Base-by-base conservation (phyloP, 495 filamentous ascomycete genomes). In the Talaromyces adpressus region DNA sequence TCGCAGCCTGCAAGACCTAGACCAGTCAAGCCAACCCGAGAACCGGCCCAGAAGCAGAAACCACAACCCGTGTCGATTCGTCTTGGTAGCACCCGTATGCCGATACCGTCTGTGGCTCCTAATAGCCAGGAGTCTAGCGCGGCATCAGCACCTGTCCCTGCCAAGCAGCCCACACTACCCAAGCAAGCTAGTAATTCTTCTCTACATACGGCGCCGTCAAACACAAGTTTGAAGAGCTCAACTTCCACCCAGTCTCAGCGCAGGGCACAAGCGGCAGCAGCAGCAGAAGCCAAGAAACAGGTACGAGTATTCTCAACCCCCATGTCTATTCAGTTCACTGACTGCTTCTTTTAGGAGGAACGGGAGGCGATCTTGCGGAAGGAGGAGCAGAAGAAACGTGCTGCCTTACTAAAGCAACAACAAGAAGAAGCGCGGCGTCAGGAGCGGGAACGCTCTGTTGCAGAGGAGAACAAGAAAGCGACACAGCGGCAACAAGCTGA, bases 11-110 rank as follows among this genome's bases (percentile, higher is more conserved):
- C 69, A 84, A 80, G 79, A 71, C 75, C 84, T 63, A 75, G 90
- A 51, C 86, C 90, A 14, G 67, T 84, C 0, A 92, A 87, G 66
- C 90, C 91, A 2, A 84, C 82, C 22, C 91, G 90, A 66, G 89
- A 92, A 59, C 66, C 81, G 2, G 58, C 81, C 5, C 75, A 81
- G 27, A 92, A 91, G 69, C 71, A 84, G 1, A 89, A 88, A 69
- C 90, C 90, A 12, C 88, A 87, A 18, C 90, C 90, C 2, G 90
- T 91, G 3, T 83, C 89, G 1, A 93, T 97, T 65, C 84, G 88
- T 32, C 87, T 96, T 29, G 87, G 89, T 47, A 80, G 77, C 54
- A 87, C 87, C 23, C 89, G 91, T 45, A 87, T 87, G 45, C 84
- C 87, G 30, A 74, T 89, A 29, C 36, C 22, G 11, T 81, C 85